phyloP scores from a whole-genome alignment of 441 rosid genomes.

The Metrosideros polymorpha region DNA sequence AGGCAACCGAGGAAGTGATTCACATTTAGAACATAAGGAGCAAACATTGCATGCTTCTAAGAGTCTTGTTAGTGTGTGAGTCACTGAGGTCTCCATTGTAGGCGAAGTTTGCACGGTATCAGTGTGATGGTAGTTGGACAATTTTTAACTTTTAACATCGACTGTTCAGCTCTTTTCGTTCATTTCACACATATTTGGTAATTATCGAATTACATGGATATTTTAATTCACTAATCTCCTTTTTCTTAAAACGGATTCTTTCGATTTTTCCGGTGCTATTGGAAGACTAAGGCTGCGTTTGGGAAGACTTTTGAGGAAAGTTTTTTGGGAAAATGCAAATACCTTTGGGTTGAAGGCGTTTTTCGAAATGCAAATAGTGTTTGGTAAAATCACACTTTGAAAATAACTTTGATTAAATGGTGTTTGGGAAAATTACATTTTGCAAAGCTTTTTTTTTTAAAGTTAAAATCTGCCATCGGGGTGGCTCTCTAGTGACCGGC shows the following conservation, averaged over 20 bases:
- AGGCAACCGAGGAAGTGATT: background rate
- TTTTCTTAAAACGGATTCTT: background rate
- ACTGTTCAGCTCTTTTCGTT: background rate
- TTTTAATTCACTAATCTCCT: background rate
- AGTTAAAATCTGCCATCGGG: no score
- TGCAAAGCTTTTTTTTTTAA: no score
- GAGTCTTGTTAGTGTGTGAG: background rate
- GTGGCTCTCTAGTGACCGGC: no score
- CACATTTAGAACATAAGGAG: no score
- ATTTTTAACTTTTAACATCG: background rate
- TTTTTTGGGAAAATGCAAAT: no score
- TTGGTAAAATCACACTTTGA: no score
- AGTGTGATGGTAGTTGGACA: background rate
- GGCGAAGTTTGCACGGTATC: background rate
- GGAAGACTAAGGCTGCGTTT: no score
- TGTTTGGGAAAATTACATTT: no score
- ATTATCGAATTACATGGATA: background rate
- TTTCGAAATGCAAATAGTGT: no score
- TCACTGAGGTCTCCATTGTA: background rate
- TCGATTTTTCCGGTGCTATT: background rate
- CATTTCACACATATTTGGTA: background rate
- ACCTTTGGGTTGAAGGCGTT: no score
- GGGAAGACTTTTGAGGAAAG: no score
- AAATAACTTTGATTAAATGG: no score
- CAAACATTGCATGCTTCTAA: background rate